These are phyloP conservation scores for Sugiyamaella pinicola DNA, from an alignment of 1,139 yeast species.

Conservation along the genomic window DNA sequence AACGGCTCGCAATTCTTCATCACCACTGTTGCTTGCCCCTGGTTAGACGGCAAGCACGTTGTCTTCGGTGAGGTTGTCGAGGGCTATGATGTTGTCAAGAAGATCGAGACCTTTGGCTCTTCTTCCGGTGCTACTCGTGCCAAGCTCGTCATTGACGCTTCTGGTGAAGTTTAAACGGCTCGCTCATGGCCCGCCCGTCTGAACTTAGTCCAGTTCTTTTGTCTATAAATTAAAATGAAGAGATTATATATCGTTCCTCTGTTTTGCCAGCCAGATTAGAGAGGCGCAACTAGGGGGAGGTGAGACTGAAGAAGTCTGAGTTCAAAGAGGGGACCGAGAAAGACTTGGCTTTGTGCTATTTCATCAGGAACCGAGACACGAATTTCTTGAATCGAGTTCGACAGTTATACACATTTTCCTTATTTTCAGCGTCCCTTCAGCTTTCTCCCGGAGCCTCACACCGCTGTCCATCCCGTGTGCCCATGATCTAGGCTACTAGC, in stretches of 20 bases:
- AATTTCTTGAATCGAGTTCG: too few relatives aligned
- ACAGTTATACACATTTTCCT: too few relatives aligned
- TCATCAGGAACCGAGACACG: too few relatives aligned
- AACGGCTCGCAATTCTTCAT: conserved; percentile 99
- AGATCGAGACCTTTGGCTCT: conserved; percentile 86
- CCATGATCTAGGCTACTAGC: too few relatives aligned
- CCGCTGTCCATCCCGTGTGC: too few relatives aligned
- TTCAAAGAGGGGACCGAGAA: too few relatives aligned
- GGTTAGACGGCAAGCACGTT: conserved; percentile 99
- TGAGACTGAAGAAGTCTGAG: too few relatives aligned
- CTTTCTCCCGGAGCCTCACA: too few relatives aligned
- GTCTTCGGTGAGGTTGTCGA: conserved; percentile 96
- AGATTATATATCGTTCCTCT: neutral
- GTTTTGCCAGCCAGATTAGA: too few relatives aligned
- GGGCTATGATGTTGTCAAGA: conserved; percentile 89
- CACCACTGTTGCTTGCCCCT: conserved; percentile 93
- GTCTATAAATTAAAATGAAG: conserved; percentile 1
- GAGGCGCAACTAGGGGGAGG: too few relatives aligned
- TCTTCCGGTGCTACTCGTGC: conserved; percentile 79
- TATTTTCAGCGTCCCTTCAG: too few relatives aligned
- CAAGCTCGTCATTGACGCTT: conserved; percentile 73
- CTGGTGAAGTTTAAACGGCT: conserved; percentile 73
- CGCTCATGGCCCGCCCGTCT: neutral
- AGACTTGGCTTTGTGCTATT: too few relatives aligned
- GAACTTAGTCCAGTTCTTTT: neutral